Evolutionary conservation across 495 filamentous ascomycete genomes (phyloP).

Genomic region (Extremus antarcticus): DNA sequence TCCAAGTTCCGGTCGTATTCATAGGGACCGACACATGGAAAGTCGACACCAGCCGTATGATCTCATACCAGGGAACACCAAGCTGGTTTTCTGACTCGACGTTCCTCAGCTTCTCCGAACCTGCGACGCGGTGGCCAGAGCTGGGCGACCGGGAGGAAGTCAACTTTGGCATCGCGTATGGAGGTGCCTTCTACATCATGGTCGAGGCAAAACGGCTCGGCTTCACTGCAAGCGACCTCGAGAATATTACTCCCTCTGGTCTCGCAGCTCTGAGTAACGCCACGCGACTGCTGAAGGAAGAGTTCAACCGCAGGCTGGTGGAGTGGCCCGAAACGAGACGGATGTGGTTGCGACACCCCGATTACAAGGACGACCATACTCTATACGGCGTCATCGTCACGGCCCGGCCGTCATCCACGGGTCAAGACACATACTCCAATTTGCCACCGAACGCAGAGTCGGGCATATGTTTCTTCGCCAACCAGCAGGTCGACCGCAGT

Average conservation of each 20-base stretch:
- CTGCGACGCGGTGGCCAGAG: conserved; percentile 3
- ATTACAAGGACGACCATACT: neutral
- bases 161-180: conserved; percentile 4
- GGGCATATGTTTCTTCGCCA: conserved; percentile 17
- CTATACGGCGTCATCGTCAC: conserved; percentile 4
- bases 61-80: conserved; percentile 7
- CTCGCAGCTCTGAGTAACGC: conserved; percentile 1
- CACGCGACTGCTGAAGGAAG: neutral
- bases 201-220: conserved; percentile 4
- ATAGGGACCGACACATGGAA: neutral
- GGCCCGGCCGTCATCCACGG: neutral
- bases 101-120: neutral
- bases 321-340: too few relatives aligned
- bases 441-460: conserved; percentile 8
- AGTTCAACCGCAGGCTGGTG: conserved; percentile 7
- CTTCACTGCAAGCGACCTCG: neutral
- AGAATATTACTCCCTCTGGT: neutral
- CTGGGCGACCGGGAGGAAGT: conserved; percentile 1
- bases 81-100: neutral
- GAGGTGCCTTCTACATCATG: conserved; percentile 13
- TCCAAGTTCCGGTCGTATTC: conserved; percentile 2
- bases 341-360: neutral
- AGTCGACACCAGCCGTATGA: conserved; percentile 2
- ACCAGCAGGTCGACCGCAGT: conserved; percentile 15
- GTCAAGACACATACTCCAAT: neutral